Base-by-base conservation (phyloP, 176 grass and related monocot genomes). In the Oryza nivara region DNA sequence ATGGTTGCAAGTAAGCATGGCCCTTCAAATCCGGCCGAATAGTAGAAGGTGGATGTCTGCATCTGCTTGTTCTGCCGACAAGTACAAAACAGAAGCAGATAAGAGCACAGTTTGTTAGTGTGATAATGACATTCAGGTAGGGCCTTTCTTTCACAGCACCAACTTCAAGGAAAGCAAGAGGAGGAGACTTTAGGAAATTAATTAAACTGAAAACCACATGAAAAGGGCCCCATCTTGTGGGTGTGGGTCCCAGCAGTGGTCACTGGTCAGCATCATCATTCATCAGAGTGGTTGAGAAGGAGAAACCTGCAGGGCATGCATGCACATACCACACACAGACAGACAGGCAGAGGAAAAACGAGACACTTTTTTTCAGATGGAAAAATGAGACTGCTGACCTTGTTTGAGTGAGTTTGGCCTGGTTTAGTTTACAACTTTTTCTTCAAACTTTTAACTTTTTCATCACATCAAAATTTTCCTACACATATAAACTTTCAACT, bases 101-200 rank as follows among this genome's bases (percentile, higher is more conserved):
- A 83, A 79, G 69, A 20, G 63, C 84, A 90, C 36, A 70, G 70
- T 75, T 90, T 90, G 88, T 87, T 90, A 83, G 12, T 46, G 67
- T 23, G 88, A 79, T 74, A 83, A 86, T 90, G 84, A 79, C 84
- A 79, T 76, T 26, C 63, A 87, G 38, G 80, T 40, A 30, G 60
- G 74, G 22, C 66, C 40, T 26, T 61, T 52, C 41, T 67, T 74
- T 85, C 14, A 48, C 49, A 74, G 63, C 88, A 75, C 80, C 84
- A 83, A 90, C 80, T 90, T 34, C 80, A 83, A 86, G 84, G 84
- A 90, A 74, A 86, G 72, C 35, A 75, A 88, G 79, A 7, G 15
- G 11, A 8, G 46, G 23, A 8, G 65, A 80, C 28, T 74, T 22
- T 70, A 68, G 11, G 48, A 6, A 56, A 81, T 70, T 70, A 82